Evolutionary conservation across 2,329 filamentous ascomycete species (phyloP), one percentile per base, ranked within the genome.

Genomic region (Pseudocercospora macadamiae): DNA sequence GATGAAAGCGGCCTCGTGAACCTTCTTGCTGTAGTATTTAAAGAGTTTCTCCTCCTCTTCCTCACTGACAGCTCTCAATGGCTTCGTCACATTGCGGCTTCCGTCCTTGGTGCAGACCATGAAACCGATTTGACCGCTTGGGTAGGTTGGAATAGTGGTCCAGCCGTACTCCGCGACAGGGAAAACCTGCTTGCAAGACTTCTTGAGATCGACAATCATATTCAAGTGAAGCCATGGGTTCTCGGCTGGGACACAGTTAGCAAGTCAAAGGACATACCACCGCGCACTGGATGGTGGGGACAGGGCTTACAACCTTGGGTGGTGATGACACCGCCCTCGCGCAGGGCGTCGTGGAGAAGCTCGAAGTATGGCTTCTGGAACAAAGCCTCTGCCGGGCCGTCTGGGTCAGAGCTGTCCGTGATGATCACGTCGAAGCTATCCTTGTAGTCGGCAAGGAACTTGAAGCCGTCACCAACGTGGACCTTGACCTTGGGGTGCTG

Each of bases 351-450:
- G 77, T 89, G 84, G 64, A 99, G 86, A 69, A 99, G 88, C 84
- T 97, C 84, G 79, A 97, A 99, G 86, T 99, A 99, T 63, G 92
- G 89, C 85, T 97, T 97, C 86, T 97, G 86, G 89, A 99, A 99
- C 66, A 99, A 86, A 72, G 86, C 89, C 86, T 97, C 93, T 69
- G 95, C 95, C 28, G 95, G 95, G 65, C 95, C 95, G 77, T 97
- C 95, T 56, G 95, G 95, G 77, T 99, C 95, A 63, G 91, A 96
- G 68, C 91, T 96, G 82, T 99, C 95, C 72, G 95, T 99, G 82
- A 99, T 97, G 83, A 99, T 99, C 74, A 99, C 93, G 75, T 99
- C 95, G 75, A 99, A 99, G 75, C 89, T 85, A 83, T 96, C 93
- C 87, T 96, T 93, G 84, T 91, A 93, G 77, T 96, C 90, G 76